A percentile compares a stretch with the other conserved stretches of the same genome.
Evolutionary conservation across 768 basidiomycete species (phyloP).

Genomic region (Mycena crocata): DNA sequence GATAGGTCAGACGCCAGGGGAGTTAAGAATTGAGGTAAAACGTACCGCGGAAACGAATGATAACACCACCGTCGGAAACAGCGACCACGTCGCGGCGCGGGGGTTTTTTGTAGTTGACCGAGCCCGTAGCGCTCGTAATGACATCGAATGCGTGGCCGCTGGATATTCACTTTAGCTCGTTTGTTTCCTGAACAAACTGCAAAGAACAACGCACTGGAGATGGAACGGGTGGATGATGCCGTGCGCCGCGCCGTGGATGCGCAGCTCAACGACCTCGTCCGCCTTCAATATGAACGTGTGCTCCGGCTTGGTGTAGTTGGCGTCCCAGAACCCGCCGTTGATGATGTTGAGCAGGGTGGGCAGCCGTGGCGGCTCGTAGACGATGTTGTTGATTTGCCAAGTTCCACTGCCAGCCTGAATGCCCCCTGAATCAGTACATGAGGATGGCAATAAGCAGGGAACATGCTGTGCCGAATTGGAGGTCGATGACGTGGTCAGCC

Average conservation of each 20-base stretch:
- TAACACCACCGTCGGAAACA: constrained; percentile 12
- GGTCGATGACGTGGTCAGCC: constrained; percentile 30
- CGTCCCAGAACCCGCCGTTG: constrained; percentile 31
- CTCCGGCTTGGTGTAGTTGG: constrained; percentile 34
- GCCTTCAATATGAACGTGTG: constrained; percentile 35
- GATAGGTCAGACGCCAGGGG: not conserved
- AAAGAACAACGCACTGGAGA: constrained; percentile 30
- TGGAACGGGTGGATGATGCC: constrained; percentile 14
- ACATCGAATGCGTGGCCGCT: constrained; percentile 43
- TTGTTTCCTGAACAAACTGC: not conserved
- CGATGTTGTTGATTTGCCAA: constrained; percentile 36
- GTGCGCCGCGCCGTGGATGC: constrained; percentile 33
- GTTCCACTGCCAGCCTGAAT: no score
- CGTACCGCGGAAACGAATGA: constrained; percentile 5
- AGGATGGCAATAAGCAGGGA: not conserved
- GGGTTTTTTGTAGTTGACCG: constrained; percentile 37
- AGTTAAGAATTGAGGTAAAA: not conserved
- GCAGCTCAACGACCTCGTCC: constrained; percentile 37
- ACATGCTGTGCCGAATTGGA: constrained; percentile 7
- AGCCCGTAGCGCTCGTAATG: constrained; percentile 30
- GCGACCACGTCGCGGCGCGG: constrained; percentile 40
- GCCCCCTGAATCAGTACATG: no score
- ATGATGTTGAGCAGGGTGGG: constrained; percentile 39
- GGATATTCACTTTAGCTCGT: constrained; percentile 32
- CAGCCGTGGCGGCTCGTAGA: constrained; percentile 33